A percentile compares a stretch with the other conserved stretches of the same genome.
Conservation (phyloP, 345 rosid species). For the Trapa bicornis region DNA sequence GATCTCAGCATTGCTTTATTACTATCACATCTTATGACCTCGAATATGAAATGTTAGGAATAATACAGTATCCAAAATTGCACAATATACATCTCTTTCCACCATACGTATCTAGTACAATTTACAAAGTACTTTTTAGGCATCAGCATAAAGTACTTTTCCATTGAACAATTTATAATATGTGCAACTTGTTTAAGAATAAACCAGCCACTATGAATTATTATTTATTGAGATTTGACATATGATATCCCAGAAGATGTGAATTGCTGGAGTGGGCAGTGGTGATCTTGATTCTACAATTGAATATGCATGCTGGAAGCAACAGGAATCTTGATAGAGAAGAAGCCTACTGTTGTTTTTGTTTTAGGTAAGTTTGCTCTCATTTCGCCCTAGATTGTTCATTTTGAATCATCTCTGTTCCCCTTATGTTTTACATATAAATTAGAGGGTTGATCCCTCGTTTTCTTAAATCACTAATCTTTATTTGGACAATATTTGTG, state of each 20-base stretch:
- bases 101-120: background rate
- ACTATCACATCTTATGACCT: background rate
- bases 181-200: background rate
- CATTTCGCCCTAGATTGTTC: background rate
- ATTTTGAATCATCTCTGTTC: no score
- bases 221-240: background rate
- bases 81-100: no score
- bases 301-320: conserved; percentile 29
- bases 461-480: background rate
- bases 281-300: conserved; percentile 1
- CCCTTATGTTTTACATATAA: background rate
- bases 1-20: background rate
- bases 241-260: background rate
- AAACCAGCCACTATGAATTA: background rate
- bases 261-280: conserved; percentile 2
- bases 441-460: background rate
- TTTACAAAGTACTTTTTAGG: background rate
- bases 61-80: no score
- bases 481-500: no score
- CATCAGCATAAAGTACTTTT: background rate
- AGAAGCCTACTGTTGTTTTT: conserved; percentile 69
- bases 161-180: background rate
- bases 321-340: conserved; percentile 26
- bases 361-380: conserved; percentile 53
- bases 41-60: no score